Evolutionary conservation across 2,329 filamentous ascomycete genomes (phyloP), one percentile per base, ranked within the genome.

Genomic region (Sarocladiaceae sp.): DNA sequence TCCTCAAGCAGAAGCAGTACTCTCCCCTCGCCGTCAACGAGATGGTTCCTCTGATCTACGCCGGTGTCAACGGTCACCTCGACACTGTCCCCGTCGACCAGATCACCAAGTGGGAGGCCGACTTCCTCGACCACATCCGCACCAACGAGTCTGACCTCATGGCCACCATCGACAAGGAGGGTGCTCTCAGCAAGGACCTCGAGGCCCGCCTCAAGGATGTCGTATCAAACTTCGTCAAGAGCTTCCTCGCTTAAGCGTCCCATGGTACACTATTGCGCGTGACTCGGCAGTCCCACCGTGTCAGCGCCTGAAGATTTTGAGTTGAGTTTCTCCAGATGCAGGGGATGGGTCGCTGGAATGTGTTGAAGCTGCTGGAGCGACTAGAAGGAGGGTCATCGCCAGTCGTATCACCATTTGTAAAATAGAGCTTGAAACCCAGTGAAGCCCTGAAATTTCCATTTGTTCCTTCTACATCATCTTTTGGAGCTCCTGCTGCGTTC

Each of bases 1-100:
- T 97, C 62, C 88, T 97, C 69, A 97, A 97, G 88, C 94, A 99
- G 84, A 97, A 96, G 86, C 94, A 99, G 80, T 99, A 97, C 84
- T 87, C 83, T 44, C 94, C 94, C 66, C 97, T 97, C 92, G 89
- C 90, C 64, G 93, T 97, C 71, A 94, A 95, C 82, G 93, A 99
- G 82, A 97, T 97, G 93, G 94, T 99, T 80, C 94, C 94, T 64
- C 86, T 99, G 64, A 97, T 99, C 83, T 99, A 84, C 78, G 93
- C 94, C 62, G 94, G 94, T 95, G 90, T 99, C 79, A 97, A 97
- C 79, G 94, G 94, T 81, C 79, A 83, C 78, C 86, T 99, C 63
- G 94, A 99, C 80, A 70, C 59, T 64, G 82, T 99, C 61, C 94
- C 94, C 59, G 94, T 97, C 69, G 71, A 60, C 84, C 96, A 93